Base-by-base conservation (phyloP, 768 basidiomycete species). In the Kwoniella shandongensis region DNA sequence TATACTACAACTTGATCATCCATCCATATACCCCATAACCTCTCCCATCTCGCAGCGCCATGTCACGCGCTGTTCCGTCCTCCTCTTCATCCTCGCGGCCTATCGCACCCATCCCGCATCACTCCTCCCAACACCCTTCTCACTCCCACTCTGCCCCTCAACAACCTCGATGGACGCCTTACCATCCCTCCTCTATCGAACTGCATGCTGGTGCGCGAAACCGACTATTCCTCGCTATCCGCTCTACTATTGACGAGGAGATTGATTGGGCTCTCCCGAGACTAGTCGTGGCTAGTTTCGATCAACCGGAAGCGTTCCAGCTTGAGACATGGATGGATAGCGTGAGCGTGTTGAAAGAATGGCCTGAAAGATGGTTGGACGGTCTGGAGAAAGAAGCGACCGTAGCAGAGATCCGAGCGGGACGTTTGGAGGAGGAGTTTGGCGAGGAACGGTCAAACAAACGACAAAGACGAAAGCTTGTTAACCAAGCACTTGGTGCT, bases 191-290 rank as follows among this genome's bases (percentile, higher is more conserved):
- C 20, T 39, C 35, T 2, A n/a, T 32, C 85, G 92, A 90, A 68
- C 88, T 89, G n/a, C 88, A 91, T 64, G 79, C 82, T 1, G 81
- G 83, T 2, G 80, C 87, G 0, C 86, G 80, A 71, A 97, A 97
- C 74, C 83, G 93, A 39, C 90, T 97, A 84, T 80, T 91, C n/a
- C 84, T 99, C 15, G 86, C 92, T 2, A 78, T 98, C 39, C 83
- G 85, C 23, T 97, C 90, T 13, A 87, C 85, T 4, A 86, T 98
- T 44, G 81, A 85, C 51, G 77, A 83, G 7, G 94, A 98, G 70
- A 81, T 92, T 54, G 84, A 85, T 54, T 97, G 91, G 88, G 89
- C 92, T 18, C 82, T 99, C 36, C 87, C 91, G 65, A 85, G 88
- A 45, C 82, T 98, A 10, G 85, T 87, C 60, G 83, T 88, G 18